Evolutionary conservation across 306 rosid genomes (phyloP).

Genomic region (Coriaria nepalensis): DNA sequence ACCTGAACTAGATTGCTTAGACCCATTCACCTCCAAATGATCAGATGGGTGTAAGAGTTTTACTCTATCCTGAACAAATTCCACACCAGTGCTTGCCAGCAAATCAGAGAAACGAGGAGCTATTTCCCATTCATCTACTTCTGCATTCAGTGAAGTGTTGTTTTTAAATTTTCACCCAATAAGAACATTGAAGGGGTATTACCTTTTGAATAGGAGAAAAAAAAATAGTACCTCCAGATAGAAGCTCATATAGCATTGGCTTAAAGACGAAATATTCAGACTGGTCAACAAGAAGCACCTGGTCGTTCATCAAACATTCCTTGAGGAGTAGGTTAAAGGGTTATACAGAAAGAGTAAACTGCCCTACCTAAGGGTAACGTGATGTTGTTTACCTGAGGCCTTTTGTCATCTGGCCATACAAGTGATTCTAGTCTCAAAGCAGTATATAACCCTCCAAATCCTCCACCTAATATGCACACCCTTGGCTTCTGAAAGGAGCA

Average conservation of each 20-base stretch:
- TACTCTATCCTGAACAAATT: slow-evolving; percentile 70
- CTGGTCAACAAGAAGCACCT: slow-evolving; percentile 52
- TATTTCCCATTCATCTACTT: slow-evolving; percentile 95
- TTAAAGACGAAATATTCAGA: slow-evolving; percentile 51
- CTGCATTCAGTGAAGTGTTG: slow-evolving; percentile 25
- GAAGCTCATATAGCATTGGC: slow-evolving; percentile 95
- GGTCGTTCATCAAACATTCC: slow-evolving; percentile 8
- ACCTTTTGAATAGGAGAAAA: background rate
- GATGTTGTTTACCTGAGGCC: slow-evolving; percentile 67
- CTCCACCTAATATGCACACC: slow-evolving; percentile 90
- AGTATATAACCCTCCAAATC: slow-evolving; percentile 93
- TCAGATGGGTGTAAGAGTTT: slow-evolving; percentile 56
- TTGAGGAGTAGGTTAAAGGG: too few relatives aligned
- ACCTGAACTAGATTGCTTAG: slow-evolving; percentile 33
- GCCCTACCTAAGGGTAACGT: too few relatives aligned
- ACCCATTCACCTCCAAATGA: slow-evolving; percentile 37
- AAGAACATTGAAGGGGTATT: too few relatives aligned
- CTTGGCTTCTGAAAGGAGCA: slow-evolving; percentile 63
- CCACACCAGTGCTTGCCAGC: slow-evolving; percentile 59
- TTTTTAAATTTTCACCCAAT: background rate
- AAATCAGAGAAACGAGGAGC: slow-evolving; percentile 87
- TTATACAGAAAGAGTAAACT: too few relatives aligned
- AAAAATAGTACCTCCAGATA: slow-evolving; percentile 59
- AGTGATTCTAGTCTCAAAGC: slow-evolving; percentile 89
- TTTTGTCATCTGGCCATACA: slow-evolving; percentile 66